phyloP scores from a whole-genome alignment of 2,329 filamentous ascomycete species.

The Calonectria pseudoreteaudii region DNA sequence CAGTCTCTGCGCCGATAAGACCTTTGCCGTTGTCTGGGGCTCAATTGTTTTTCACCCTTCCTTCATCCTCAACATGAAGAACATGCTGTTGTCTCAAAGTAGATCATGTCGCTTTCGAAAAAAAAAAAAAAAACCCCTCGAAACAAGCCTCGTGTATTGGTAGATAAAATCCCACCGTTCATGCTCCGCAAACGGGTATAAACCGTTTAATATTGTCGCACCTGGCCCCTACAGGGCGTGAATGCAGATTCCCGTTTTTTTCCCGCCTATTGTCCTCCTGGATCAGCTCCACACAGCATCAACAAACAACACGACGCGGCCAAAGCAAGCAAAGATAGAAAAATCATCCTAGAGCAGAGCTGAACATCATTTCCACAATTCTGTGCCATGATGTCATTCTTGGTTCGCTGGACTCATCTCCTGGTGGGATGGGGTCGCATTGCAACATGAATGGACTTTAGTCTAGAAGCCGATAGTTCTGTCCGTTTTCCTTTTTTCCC shows the following conservation, averaged over 20 bases:
- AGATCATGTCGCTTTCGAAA: background rate
- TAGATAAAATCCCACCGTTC: background rate
- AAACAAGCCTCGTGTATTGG: background rate
- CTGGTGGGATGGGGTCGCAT: background rate
- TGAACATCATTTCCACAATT: conserved; percentile 1
- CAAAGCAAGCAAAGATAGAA: background rate
- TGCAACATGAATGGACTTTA: background rate
- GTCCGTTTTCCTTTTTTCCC: background rate
- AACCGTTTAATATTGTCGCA: conserved; percentile 18
- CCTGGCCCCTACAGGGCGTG: conserved; percentile 4
- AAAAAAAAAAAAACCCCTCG: background rate
- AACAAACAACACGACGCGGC: background rate
- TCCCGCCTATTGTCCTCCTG: background rate
- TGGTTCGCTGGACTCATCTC: background rate
- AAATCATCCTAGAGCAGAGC: background rate
- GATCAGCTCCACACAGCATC: background rate
- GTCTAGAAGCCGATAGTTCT: background rate
- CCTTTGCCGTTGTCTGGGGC: background rate
- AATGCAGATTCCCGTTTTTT: conserved; percentile 4
- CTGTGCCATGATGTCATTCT: conserved; percentile 9
- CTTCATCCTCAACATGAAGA: background rate
- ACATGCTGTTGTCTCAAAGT: background rate
- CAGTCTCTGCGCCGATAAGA: background rate
- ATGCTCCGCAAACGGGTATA: conserved; percentile 11
- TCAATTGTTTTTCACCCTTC: background rate